Base-by-base conservation (phyloP, 208 protist species). In the Balamuthia mandrillaris region DNA sequence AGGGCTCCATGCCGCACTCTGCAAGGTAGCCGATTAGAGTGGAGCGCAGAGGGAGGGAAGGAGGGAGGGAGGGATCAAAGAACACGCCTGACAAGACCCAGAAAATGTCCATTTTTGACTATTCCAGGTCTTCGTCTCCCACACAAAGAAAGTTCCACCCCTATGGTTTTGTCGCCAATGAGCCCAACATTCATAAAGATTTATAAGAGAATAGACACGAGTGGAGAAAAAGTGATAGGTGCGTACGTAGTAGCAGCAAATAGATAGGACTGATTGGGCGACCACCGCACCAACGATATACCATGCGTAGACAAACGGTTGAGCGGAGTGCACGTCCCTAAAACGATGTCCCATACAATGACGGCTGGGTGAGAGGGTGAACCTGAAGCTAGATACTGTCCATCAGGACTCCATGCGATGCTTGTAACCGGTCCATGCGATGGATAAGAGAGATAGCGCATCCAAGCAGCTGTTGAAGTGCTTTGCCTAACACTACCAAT, bases 241-340 rank as follows among this genome's bases (percentile, higher is more conserved):
- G 47, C 18, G 16, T 74, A 74, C 65, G 65, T 74, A 42, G 65
- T 74, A 27, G 65, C 65, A 24, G 39, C 33, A 51, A 74, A 74
- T 5, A 74, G 65, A 42, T 74, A 74, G 65, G 44, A 31, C 0
- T 42, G 41, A 24, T 27, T 74, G 14, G 65, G 65, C 6, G 65
- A 44, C 65, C 65, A 74, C 41, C 51, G 44, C 24, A 74, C 65
- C 4, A 74, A 42, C n/a, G 44, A 42, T 33, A 74, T 74, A 16
- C 65, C 65, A 5, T 35, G 37, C 16, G 41, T 42, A n/a, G n/a
- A 18, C 65, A 35, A 74, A 42, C 65, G 65, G 41, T 35, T 42
- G 21, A 74, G 65, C 10, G 65, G 65, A 2, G 65, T 74, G 41
- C 65, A 35, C 65, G 51, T 42, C 41, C 65, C 65, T 42, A 74